Evolutionary conservation across 2,329 filamentous ascomycete genomes (phyloP).

Genomic region (Cladophialophora exuberans): DNA sequence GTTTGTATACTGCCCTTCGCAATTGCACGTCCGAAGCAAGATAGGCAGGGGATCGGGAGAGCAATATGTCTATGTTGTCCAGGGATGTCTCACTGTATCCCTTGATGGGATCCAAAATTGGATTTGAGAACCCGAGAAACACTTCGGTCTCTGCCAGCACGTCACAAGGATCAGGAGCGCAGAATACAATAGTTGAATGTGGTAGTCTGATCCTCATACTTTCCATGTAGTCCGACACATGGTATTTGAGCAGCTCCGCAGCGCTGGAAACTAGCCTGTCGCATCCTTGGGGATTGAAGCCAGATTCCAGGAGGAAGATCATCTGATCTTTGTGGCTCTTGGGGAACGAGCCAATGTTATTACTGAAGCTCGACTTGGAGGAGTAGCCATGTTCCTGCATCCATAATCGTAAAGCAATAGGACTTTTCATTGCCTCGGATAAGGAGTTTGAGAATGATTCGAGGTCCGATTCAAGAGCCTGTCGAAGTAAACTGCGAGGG

Average conservation of each 20-base stretch:
- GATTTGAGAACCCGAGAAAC: conserved; percentile 57
- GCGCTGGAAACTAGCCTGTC: conserved; percentile 41
- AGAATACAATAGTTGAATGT: conserved; percentile 58
- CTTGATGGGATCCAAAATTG: conserved; percentile 43
- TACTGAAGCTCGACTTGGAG: neutral
- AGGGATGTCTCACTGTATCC: conserved; percentile 49
- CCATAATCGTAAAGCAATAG: conserved; percentile 26
- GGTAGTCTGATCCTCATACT: conserved; percentile 54
- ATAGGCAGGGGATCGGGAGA: conserved; percentile 61
- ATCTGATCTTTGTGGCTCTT: conserved; percentile 40
- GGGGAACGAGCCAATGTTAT: conserved; percentile 41
- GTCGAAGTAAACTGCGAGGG: conserved; percentile 44
- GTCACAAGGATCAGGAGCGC: conserved; percentile 59
- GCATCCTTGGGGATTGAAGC: conserved; percentile 48
- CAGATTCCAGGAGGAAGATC: conserved; percentile 46
- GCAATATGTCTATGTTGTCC: conserved; percentile 55
- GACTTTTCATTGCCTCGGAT: conserved; percentile 26
- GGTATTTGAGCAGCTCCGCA: conserved; percentile 42
- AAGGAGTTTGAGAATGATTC: conserved; percentile 41
- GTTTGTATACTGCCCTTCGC: conserved; percentile 51
- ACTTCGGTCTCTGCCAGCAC: conserved; percentile 59
- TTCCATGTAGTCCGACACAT: conserved; percentile 48
- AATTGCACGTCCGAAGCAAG: conserved; percentile 64
- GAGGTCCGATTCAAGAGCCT: conserved; percentile 45
- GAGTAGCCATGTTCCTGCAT: conserved; percentile 20